Base-by-base conservation (phyloP, 768 basidiomycete genomes). In the Boletus subcaerulescens region DNA sequence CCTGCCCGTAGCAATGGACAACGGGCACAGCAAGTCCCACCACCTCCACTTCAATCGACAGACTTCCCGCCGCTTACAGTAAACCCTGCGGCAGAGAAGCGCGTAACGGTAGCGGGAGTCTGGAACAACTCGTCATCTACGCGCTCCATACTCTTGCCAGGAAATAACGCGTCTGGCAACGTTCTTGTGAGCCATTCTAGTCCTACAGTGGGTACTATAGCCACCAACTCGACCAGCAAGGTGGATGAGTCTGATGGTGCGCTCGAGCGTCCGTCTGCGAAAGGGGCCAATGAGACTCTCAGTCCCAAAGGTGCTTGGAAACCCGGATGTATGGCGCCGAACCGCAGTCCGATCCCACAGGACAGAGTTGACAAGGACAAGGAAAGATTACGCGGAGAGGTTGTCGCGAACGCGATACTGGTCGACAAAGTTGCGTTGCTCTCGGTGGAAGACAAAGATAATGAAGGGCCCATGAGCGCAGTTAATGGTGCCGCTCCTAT, bases 61-160 rank as follows among this genome's bases (percentile, higher is more conserved):
- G 88, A 91, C 70, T 90, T 90, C 59, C 88, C 88, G 6, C 89
- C 89, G 11, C 71, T 90, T 42, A 78, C 79, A 12, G 66, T 70
- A 40, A 74, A 69, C 6, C 65, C 75, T 20, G 68, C 70, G 29
- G 65, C 70, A 18, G 85, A 85, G 68, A 83, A 78, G 61, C 80
- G 80, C 43, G 64, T 75, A 7, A 84, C 84, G 2, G 79, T 79
- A 7, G 75, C 76, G 29, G 88, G 89, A 24, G 89, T 85, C 22
- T 92, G 90, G 90, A 83, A 80, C 20, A 86, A 84, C 58, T 68
- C 80, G 26, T 73, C 81, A 24, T 74, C 74, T 24, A 72, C 73
- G 20, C 76, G 84, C 14, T 76, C 84, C 20, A 75, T 82, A 55
- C 76, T 88, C 41, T 70, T 76, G 55, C 69, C 77, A 12, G 68